Conservation (phyloP, 768 basidiomycete genomes). For the Leucosporidium creatinivorum region DNA sequence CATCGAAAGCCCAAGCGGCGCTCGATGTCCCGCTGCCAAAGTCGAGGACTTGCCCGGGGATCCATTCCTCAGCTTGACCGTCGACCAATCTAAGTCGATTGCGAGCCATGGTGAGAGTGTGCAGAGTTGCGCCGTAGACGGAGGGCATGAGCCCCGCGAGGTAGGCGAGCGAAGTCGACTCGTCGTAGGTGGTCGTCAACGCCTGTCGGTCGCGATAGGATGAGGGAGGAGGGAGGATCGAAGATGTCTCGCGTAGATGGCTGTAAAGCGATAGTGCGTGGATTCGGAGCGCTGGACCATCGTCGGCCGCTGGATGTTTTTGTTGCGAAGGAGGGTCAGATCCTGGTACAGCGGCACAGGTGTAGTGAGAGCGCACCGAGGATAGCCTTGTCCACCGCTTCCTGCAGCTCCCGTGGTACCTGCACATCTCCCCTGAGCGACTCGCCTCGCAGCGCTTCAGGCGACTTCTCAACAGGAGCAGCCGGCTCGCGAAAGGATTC, state of each 20-base stretch:
- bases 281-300: conserved; percentile 55
- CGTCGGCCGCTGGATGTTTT: conserved; percentile 18
- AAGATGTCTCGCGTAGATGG: conserved; percentile 48
- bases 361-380: conserved; percentile 36
- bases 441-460: conserved; percentile 74
- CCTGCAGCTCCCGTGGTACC: conserved; percentile 64
- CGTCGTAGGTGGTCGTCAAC: conserved; percentile 47
- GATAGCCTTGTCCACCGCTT: conserved; percentile 62
- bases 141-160: conserved; percentile 76
- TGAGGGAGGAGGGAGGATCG: conserved; percentile 51
- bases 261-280: conserved; percentile 59
- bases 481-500: neutral
- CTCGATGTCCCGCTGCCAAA: conserved; percentile 80
- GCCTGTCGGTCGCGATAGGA: conserved; percentile 56
- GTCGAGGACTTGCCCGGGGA: conserved; percentile 54
- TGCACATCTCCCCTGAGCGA: conserved; percentile 62
- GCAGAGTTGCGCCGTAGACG: conserved; percentile 69
- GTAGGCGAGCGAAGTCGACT: conserved; percentile 74
- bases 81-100: conserved; percentile 50
- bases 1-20: conserved; percentile 67
- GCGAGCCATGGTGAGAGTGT: conserved; percentile 64
- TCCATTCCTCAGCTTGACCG: conserved; percentile 42
- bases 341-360: neutral
- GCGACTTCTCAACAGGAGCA: conserved; percentile 51
- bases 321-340: neutral